Base-by-base conservation (phyloP, 768 basidiomycete genomes). In the Phylloporus sp. region DNA sequence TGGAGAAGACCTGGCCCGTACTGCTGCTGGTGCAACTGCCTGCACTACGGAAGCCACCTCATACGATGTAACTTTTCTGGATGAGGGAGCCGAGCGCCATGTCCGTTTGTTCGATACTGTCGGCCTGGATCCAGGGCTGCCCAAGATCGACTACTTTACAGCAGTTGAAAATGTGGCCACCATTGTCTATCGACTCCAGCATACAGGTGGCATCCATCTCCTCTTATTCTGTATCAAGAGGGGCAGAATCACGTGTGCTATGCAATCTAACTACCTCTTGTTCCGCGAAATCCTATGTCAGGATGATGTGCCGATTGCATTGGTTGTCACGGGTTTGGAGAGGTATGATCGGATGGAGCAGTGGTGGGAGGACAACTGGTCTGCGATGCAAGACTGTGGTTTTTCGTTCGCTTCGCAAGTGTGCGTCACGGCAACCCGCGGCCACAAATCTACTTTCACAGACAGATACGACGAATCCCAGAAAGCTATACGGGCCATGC, bases 221-320 rank as follows among this genome's bases (percentile, higher is more conserved):
- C 53, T 67, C 18, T 6, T 67, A 11, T 68, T 67, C 29, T 70
- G 67, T 42, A 41, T 70, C 11, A 67, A 67, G 7, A 62, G 54
- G 1, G 57, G 63, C n/a, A 54, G 66, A 45, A 62, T 63, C 38
- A 68, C 60, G 2, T 36, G 48, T 4, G 38, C 45, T 39, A 55
- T 35, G 27, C 50, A 55, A 29, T 52, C 9, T 15, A 70, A 68
- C 36, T 71, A 66, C 24, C 29, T 9, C 9, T 20, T 64, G 20
- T 69, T 67, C 52, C 28, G 50, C 36, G 44, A 65, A 8, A 52
- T 56, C 20, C 44, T 67, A 2, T 67, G 63, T 21, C 54, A 67
- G 38, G 46, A 52, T 27, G 48, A 64, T 20, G 66, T 68, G 3
- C 66, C 64, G 0, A 52, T 69, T 4, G 61, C 59, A 4, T 50